phyloP scores from a whole-genome alignment of 129 eudicot genomes.

The Artemisia argyi region DNA sequence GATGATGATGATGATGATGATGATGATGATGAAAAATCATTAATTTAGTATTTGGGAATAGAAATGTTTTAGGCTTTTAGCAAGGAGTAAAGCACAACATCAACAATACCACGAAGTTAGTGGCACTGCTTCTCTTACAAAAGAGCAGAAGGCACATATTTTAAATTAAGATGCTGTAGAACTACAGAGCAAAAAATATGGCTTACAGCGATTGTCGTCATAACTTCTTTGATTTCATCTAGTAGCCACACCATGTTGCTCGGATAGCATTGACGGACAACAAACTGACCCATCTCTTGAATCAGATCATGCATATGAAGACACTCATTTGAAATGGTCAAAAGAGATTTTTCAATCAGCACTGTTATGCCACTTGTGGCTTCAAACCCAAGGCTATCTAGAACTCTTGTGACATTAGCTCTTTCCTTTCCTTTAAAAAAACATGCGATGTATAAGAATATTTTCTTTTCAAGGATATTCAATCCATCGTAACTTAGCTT shows the following conservation, averaged over 20 bases:
- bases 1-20: too few relatives aligned
- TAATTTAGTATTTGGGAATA: too few relatives aligned
- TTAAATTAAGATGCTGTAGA: too few relatives aligned
- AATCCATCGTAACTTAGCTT: neutral
- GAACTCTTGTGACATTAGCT: neutral
- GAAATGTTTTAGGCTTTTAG: too few relatives aligned
- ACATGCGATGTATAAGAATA: neutral
- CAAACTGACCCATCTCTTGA: neutral
- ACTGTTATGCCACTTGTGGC: neutral
- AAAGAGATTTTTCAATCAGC: neutral
- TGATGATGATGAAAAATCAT: too few relatives aligned
- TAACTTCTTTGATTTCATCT: neutral
- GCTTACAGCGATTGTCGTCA: neutral
- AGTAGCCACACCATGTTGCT: neutral
- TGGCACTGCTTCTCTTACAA: too few relatives aligned
- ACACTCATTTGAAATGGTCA: neutral
- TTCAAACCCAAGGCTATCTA: conserved; percentile 1
- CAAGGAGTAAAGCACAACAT: too few relatives aligned
- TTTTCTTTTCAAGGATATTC: conserved; percentile 3
- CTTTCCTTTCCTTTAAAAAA: neutral
- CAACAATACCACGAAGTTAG: too few relatives aligned
- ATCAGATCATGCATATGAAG: conserved; percentile 4
- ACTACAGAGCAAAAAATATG: too few relatives aligned
- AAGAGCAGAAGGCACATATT: too few relatives aligned
- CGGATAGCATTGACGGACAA: neutral